A percentile compares a stretch with the other conserved stretches of the same genome.
Conservation (phyloP, 768 basidiomycete genomes). For the Tricholoma hemisulphureum region DNA sequence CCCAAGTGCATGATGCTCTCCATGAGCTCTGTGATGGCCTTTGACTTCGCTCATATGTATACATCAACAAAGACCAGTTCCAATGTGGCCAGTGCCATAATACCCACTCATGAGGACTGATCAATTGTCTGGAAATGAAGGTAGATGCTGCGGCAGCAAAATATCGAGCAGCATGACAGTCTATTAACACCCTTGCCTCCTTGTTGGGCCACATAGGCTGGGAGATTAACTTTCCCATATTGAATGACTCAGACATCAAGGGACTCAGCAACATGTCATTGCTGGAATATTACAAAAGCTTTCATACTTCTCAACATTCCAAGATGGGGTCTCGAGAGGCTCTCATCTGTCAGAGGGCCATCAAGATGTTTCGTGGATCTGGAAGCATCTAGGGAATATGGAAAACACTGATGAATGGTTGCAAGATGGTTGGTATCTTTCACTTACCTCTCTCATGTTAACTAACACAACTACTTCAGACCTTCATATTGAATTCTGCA, state of each 20-base stretch:
- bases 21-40: not conserved
- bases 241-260: too few relatives aligned
- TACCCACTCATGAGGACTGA: not conserved
- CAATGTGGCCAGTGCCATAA: not conserved
- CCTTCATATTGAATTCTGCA: conserved; percentile 3
- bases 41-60: not conserved
- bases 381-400: not conserved
- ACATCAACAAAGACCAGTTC: not conserved
- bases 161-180: not conserved
- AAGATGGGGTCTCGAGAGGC: not conserved
- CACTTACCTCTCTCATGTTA: not conserved
- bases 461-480: not conserved
- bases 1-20: not conserved
- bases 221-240: not conserved
- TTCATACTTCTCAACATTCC: not conserved
- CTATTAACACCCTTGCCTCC: not conserved
- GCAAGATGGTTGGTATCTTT: not conserved
- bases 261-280: not conserved
- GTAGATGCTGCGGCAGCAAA: not conserved
- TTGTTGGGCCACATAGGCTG: not conserved
- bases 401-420: not conserved
- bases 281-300: not conserved
- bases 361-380: not conserved
- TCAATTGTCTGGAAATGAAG: not conserved
- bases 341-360: not conserved